phyloP scores from a whole-genome alignment of 768 basidiomycete species.

The Amanita pseudoporphyria region DNA sequence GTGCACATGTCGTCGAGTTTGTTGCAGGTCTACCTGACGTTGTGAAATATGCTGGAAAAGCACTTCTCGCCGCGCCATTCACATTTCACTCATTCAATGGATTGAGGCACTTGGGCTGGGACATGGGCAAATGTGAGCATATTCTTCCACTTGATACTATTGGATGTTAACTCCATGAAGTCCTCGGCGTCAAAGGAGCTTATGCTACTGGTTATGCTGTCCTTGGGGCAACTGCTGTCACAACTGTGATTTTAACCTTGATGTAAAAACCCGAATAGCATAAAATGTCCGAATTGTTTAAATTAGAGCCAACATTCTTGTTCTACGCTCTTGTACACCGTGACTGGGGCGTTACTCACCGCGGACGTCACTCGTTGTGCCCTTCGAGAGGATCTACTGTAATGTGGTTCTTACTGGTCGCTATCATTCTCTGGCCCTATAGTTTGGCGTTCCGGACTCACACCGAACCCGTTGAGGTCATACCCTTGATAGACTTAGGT shows the following conservation, averaged over 20 bases:
- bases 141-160: neutral
- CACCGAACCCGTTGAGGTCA: neutral
- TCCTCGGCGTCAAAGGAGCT: conserved; percentile 69
- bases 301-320: neutral
- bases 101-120: conserved; percentile 85
- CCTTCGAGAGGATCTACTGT: neutral
- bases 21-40: conserved; percentile 64
- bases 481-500: neutral
- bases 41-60: conserved; percentile 69
- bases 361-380: no score
- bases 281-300: neutral
- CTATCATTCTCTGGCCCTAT: neutral
- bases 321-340: neutral
- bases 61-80: conserved; percentile 77
- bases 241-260: conserved; percentile 53
- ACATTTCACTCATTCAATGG: conserved; percentile 90
- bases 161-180: conserved; percentile 28
- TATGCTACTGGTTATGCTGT: conserved; percentile 82
- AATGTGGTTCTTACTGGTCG: neutral
- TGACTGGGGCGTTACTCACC: neutral
- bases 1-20: conserved; percentile 64
- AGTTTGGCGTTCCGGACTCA: neutral
- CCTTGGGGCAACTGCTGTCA: conserved; percentile 64
- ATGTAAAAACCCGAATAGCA: conserved; percentile 1
- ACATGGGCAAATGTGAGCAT: conserved; percentile 75